Evolutionary conservation across 1,284 basidiomycete genomes (phyloP).

Genomic region (Apiotrichum brassicae): DNA sequence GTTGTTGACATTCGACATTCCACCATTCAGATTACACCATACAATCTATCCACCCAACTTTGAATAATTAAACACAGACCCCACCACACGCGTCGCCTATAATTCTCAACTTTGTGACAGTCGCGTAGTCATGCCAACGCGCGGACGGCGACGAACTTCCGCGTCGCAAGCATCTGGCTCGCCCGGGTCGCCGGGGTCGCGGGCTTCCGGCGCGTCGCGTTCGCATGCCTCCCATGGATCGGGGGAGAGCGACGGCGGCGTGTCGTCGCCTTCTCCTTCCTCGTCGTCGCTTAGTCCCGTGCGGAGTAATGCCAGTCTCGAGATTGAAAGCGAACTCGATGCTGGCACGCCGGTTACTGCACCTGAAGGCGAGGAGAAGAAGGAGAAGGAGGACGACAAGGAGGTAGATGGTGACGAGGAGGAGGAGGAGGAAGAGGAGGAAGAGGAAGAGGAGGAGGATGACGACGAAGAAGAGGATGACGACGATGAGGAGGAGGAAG

Average conservation of each 20-base stretch:
- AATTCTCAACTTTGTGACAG: too few species aligned
- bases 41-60: too few species aligned
- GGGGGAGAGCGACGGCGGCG: neutral
- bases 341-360: neutral
- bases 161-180: too few species aligned
- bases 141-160: neutral
- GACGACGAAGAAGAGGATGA: slow-evolving; percentile 12
- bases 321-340: neutral
- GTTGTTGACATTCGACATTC: too few species aligned
- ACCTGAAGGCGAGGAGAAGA: slow-evolving; percentile 17
- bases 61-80: too few species aligned
- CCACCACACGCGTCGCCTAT: too few species aligned
- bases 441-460: slow-evolving; percentile 13
- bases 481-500: slow-evolving; percentile 18
- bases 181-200: too few species aligned
- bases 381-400: neutral
- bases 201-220: too few species aligned
- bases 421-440: slow-evolving; percentile 5
- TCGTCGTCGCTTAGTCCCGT: slow-evolving; percentile 14
- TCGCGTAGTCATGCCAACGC: too few species aligned
- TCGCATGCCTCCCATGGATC: too few species aligned
- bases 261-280: slow-evolving; percentile 7
- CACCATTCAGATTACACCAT: too few species aligned
- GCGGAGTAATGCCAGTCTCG: slow-evolving; percentile 8
- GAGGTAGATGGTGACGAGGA: neutral